phyloP scores from a whole-genome alignment of 306 rosid genomes.

The Abrus precatorius region DNA sequence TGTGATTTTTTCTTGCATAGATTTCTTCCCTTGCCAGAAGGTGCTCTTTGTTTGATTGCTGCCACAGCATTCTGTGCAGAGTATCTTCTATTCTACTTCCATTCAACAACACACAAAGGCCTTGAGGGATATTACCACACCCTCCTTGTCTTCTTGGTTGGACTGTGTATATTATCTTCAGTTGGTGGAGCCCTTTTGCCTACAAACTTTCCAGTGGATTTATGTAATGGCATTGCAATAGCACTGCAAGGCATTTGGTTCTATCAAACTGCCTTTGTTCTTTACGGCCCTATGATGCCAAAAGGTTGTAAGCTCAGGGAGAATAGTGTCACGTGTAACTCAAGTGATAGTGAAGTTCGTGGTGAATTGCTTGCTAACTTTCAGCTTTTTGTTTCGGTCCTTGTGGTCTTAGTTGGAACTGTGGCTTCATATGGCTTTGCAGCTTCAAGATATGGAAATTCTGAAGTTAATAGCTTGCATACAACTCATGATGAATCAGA shows the following conservation, averaged over 20 bases:
- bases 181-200: conserved; percentile 79
- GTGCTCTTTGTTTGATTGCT: conserved; percentile 79
- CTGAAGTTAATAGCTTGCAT: conserved; percentile 52
- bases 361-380: conserved; percentile 94
- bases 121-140: conserved; percentile 92
- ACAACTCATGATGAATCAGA: conserved; percentile 52
- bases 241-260: conserved; percentile 98
- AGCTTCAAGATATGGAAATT: conserved; percentile 67
- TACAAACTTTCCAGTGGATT: conserved; percentile 80
- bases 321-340: conserved; percentile 58
- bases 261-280: conserved; percentile 97
- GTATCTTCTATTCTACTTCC: conserved; percentile 91
- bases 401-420: conserved; percentile 70
- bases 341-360: conserved; percentile 74
- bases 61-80: conserved; percentile 88
- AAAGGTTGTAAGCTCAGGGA: conserved; percentile 76
- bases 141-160: conserved; percentile 79
- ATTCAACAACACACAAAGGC: conserved; percentile 92
- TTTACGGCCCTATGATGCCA: conserved; percentile 96
- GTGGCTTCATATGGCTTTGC: conserved; percentile 64
- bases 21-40: conserved; percentile 78
- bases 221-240: conserved; percentile 75
- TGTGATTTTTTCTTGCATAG: conserved; percentile 49
- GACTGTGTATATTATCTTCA: conserved; percentile 75
- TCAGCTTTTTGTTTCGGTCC: conserved; percentile 73